Evolutionary conservation across 2,329 filamentous ascomycete genomes (phyloP).

Genomic region (Ascochyta lentis): DNA sequence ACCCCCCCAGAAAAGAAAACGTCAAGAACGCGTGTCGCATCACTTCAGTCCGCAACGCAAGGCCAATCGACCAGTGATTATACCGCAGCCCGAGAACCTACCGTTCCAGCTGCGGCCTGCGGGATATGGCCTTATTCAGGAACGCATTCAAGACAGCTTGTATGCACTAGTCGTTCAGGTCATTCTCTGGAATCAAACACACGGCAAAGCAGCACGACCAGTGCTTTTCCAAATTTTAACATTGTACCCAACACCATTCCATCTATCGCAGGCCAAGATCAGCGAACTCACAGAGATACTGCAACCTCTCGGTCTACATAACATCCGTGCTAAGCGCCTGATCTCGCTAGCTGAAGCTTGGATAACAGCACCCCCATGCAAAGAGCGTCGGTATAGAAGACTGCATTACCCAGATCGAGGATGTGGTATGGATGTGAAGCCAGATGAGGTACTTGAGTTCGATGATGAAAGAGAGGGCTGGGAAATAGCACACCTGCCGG

Average conservation of each 20-base stretch:
- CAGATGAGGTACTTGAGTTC: slow-evolving; percentile 49
- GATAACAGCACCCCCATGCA: slow-evolving; percentile 67
- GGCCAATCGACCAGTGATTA: slow-evolving; percentile 15
- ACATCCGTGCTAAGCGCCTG: slow-evolving; percentile 66
- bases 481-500: slow-evolving; percentile 86
- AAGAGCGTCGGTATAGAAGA: slow-evolving; percentile 63
- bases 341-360: slow-evolving; percentile 75
- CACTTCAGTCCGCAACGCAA: slow-evolving; percentile 21
- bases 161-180: slow-evolving; percentile 84
- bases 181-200: slow-evolving; percentile 84
- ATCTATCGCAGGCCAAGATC: slow-evolving; percentile 57
- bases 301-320: slow-evolving; percentile 39
- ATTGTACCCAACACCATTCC: slow-evolving; percentile 69
- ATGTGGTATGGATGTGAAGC: slow-evolving; percentile 50
- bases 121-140: slow-evolving; percentile 82
- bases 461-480: slow-evolving; percentile 61
- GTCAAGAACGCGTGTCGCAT: slow-evolving; percentile 1
- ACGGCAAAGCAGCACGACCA: slow-evolving; percentile 76
- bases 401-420: slow-evolving; percentile 50
- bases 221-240: slow-evolving; percentile 73
- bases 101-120: slow-evolving; percentile 31
- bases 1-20: not conserved
- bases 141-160: slow-evolving; percentile 74
- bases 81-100: slow-evolving; percentile 27
- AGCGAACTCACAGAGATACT: slow-evolving; percentile 28